A percentile compares a stretch with the other conserved stretches of the same genome.
Conservation (phyloP, 2,329 filamentous ascomycete genomes). For the Exophiala lecanii-corni region DNA sequence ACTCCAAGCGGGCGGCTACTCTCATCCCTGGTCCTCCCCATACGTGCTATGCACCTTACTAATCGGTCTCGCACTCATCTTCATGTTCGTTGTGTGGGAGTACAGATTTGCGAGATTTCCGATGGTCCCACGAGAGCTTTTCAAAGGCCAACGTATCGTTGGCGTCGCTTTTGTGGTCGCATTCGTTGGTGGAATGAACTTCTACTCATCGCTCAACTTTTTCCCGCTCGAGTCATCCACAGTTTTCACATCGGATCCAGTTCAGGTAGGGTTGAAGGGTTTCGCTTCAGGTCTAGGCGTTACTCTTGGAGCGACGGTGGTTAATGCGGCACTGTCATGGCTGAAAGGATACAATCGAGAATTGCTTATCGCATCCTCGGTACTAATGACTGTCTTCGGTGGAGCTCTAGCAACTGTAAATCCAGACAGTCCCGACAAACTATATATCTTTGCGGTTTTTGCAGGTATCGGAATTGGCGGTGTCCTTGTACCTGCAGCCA, state of each 20-base stretch:
- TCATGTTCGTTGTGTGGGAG: constrained; percentile 43
- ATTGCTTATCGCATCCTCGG: neutral
- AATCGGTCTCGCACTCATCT: constrained; percentile 37
- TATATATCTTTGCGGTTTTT: constrained; percentile 57
- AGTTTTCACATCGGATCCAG: constrained; percentile 60
- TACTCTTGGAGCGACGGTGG: constrained; percentile 5
- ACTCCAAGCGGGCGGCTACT: constrained; percentile 48
- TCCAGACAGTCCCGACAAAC: constrained; percentile 47
- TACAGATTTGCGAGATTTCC: constrained; percentile 41
- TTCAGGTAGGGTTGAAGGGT: constrained; percentile 53
- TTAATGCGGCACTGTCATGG: constrained; percentile 7
- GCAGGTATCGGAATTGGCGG: constrained; percentile 63
- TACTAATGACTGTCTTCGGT: constrained; percentile 15
- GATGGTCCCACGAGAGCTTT: constrained; percentile 41
- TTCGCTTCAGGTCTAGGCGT: neutral
- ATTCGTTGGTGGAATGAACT: constrained; percentile 53
- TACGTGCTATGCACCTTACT: constrained; percentile 44
- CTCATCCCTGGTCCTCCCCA: constrained; percentile 41
- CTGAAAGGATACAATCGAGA: constrained; percentile 8
- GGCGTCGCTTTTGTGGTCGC: constrained; percentile 54
- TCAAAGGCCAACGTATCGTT: constrained; percentile 48
- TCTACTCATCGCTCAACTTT: constrained; percentile 52
- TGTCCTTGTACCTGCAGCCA: constrained; percentile 36
- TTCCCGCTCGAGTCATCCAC: constrained; percentile 62
- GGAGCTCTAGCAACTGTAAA: constrained; percentile 50